These are phyloP conservation scores for Kwoniella sp. DNA, from an alignment of 768 basidiomycete species.

Conservation along the genomic window DNA sequence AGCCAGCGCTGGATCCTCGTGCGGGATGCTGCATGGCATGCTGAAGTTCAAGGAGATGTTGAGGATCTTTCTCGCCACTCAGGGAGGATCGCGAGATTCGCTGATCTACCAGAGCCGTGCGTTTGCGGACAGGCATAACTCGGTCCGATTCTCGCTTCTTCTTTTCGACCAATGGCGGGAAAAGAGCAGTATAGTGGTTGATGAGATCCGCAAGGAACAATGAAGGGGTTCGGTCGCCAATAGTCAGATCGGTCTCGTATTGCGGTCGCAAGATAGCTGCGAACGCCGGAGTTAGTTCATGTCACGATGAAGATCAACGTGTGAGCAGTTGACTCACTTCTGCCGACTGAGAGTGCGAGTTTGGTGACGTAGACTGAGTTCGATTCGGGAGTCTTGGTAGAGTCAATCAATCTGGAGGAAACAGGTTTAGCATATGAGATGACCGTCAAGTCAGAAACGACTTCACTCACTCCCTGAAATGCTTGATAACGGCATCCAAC, in stretches of 20 bases:
- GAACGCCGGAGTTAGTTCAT: constrained; percentile 5
- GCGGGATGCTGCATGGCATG: constrained; percentile 61
- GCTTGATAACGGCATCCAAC: constrained; percentile 73
- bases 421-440: constrained; percentile 1
- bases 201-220: constrained; percentile 82
- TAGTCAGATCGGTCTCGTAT: constrained; percentile 76
- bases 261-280: constrained; percentile 80
- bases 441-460: too few relatives aligned
- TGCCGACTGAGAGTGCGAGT: constrained; percentile 79
- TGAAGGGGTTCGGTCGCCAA: constrained; percentile 87
- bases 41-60: constrained; percentile 68
- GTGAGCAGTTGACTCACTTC: constrained; percentile 64
- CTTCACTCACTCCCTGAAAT: constrained; percentile 67
- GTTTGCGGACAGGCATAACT: constrained; percentile 77
- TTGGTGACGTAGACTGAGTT: constrained; percentile 83
- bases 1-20: background rate
- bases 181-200: constrained; percentile 69
- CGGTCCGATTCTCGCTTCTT: constrained; percentile 88
- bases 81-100: constrained; percentile 77
- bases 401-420: constrained; percentile 65
- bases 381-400: constrained; percentile 68
- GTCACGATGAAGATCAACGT: background rate
- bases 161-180: constrained; percentile 78
- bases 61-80: constrained; percentile 67
- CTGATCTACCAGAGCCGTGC: constrained; percentile 85